These are phyloP conservation scores for Exophiala lecanii-corni DNA, from an alignment of 2,329 filamentous ascomycete genomes.

Conservation along the genomic window DNA sequence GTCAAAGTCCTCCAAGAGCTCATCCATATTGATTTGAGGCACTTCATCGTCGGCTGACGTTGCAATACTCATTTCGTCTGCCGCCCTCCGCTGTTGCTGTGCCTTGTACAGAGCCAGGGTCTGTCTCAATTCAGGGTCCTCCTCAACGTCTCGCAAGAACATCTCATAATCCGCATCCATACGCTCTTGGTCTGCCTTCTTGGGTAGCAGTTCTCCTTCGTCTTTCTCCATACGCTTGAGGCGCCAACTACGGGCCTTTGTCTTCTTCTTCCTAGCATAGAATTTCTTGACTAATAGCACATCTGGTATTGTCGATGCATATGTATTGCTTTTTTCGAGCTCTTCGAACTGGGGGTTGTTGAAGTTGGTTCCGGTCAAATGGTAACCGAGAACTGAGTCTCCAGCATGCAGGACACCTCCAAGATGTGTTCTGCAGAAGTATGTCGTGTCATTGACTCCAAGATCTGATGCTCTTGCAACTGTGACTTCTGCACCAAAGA, in stretches of 20 bases:
- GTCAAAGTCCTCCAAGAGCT: conserved; percentile 87
- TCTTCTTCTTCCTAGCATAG: conserved; percentile 81
- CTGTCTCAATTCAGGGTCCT: conserved; percentile 80
- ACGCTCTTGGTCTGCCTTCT: conserved; percentile 80
- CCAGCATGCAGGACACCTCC: conserved; percentile 80
- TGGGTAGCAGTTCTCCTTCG: conserved; percentile 78
- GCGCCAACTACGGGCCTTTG: conserved; percentile 81
- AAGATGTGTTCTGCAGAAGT: conserved; percentile 85
- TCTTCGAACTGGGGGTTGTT: conserved; percentile 84
- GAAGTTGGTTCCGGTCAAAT: conserved; percentile 83
- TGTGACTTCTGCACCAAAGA: conserved; percentile 79
- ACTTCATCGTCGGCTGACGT: conserved; percentile 60
- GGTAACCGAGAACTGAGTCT: conserved; percentile 92
- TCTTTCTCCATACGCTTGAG: conserved; percentile 91
- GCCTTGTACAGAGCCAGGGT: conserved; percentile 82
- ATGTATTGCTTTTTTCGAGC: conserved; percentile 71
- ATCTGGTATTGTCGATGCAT: conserved; percentile 77
- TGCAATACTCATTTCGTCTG: conserved; percentile 39
- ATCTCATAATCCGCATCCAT: conserved; percentile 94
- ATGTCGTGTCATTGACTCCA: conserved; percentile 78
- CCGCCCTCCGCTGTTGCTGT: conserved; percentile 52
- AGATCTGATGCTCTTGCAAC: conserved; percentile 83
- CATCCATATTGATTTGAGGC: conserved; percentile 71
- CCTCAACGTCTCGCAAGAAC: conserved; percentile 95
- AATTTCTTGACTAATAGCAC: conserved; percentile 96